Conservation (phyloP, 2,329 filamentous ascomycete genomes). For the Venturia asperata region DNA sequence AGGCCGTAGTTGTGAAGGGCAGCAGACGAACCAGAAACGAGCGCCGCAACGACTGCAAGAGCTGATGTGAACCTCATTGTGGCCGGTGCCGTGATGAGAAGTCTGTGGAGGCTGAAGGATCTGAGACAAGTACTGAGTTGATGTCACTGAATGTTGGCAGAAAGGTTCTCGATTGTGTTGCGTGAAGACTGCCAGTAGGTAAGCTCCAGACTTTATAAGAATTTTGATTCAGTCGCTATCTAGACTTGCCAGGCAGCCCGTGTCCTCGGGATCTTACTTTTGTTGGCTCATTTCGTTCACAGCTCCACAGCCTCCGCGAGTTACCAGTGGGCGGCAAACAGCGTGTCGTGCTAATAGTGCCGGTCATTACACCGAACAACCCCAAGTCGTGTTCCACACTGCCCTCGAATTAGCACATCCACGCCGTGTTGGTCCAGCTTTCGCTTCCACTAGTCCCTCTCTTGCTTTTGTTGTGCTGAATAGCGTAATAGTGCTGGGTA, state of each 20-base stretch:
- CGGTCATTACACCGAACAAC: background rate
- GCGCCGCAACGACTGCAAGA: background rate
- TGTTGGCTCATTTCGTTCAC: conserved; percentile 4
- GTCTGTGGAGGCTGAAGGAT: background rate
- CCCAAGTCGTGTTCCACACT: background rate
- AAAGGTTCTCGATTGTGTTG: background rate
- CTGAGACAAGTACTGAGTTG: background rate
- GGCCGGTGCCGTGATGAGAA: background rate
- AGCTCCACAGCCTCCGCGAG: conserved; percentile 4
- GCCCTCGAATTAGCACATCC: background rate
- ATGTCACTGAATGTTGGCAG: background rate
- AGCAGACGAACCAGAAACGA: background rate
- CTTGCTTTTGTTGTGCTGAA: background rate
- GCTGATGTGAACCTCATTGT: conserved; percentile 5
- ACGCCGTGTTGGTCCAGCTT: background rate
- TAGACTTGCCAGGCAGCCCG: background rate
- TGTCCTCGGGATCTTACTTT: background rate
- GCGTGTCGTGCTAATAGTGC: background rate
- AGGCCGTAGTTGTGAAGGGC: background rate
- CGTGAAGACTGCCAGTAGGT: background rate
- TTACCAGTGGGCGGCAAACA: background rate
- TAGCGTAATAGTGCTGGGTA: background rate
- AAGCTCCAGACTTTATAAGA: conserved; percentile 2
- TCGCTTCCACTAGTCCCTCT: background rate
- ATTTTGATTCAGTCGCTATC: background rate